Evolutionary conservation across 208 protist genomes (phyloP).

Genomic region (Crithidia fasciculata): DNA sequence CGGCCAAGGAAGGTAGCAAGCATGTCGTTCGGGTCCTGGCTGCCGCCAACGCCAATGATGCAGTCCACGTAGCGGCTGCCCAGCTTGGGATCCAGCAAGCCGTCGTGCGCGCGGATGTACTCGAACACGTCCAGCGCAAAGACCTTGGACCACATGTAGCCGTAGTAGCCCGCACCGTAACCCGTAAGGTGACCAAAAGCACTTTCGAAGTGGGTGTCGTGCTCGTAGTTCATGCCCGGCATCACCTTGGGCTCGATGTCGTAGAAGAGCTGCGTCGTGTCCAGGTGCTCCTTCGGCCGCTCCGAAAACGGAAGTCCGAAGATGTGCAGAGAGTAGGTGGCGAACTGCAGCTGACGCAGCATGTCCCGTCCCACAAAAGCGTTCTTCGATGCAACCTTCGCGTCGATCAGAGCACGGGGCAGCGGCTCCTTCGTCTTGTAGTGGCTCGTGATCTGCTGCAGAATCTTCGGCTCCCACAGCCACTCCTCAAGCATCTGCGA

Average conservation of each 20-base stretch:
- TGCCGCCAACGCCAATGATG: constrained; percentile 82
- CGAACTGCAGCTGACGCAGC: constrained; percentile 83
- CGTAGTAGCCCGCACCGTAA: constrained; percentile 85
- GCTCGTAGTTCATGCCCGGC: constrained; percentile 63
- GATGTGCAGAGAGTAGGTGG: constrained; percentile 78
- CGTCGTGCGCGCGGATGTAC: constrained; percentile 71
- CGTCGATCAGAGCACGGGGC: constrained; percentile 69
- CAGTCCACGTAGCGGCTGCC: constrained; percentile 72
- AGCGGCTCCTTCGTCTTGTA: constrained; percentile 83
- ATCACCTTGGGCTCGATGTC: constrained; percentile 56
- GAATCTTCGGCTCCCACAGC: constrained; percentile 84
- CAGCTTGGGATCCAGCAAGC: constrained; percentile 68
- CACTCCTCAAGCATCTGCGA: constrained; percentile 93
- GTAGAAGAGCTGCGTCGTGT: constrained; percentile 68
- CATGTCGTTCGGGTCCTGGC: constrained; percentile 74
- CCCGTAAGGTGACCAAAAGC: constrained; percentile 84
- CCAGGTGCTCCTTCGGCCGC: constrained; percentile 45
- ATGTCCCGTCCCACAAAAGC: constrained; percentile 69
- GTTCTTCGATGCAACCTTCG: constrained; percentile 81
- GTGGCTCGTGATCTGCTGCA: constrained; percentile 80
- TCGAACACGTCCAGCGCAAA: constrained; percentile 87
- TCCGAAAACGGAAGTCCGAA: constrained; percentile 73
- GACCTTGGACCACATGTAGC: constrained; percentile 90
- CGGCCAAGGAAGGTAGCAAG: constrained; percentile 85
- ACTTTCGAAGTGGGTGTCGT: constrained; percentile 76